phyloP scores from a whole-genome alignment of 768 basidiomycete genomes.

The Termitomyces sp. region DNA sequence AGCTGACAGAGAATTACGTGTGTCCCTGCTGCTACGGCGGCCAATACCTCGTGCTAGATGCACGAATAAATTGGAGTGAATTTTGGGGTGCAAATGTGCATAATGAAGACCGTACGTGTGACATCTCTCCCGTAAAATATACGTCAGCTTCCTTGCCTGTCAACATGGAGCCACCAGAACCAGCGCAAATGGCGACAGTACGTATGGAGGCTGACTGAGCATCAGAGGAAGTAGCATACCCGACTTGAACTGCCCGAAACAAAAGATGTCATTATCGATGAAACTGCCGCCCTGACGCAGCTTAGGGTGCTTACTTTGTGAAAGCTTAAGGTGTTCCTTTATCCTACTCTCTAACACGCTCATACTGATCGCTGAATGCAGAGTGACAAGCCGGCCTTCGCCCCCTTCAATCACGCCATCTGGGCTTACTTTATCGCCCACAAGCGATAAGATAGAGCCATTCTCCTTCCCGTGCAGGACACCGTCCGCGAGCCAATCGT shows the following conservation, averaged over 20 bases:
- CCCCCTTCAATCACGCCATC: slow-evolving; percentile 47
- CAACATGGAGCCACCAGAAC: slow-evolving; percentile 81
- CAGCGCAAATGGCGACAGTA: slow-evolving; percentile 88
- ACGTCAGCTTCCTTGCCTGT: slow-evolving; percentile 74
- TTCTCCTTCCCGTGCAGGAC: slow-evolving; percentile 38
- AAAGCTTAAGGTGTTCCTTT: slow-evolving; percentile 63
- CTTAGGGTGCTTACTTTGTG: slow-evolving; percentile 47
- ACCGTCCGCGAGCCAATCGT: slow-evolving; percentile 81
- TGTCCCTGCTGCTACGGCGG: slow-evolving; percentile 70
- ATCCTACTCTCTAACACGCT: slow-evolving; percentile 63
- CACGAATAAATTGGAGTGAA: slow-evolving; percentile 19
- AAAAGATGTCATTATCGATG: slow-evolving; percentile 19
- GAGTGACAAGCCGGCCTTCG: slow-evolving; percentile 65
- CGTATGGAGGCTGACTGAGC: slow-evolving; percentile 36
- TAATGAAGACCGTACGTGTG: slow-evolving; percentile 56
- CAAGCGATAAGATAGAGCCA: slow-evolving; percentile 37
- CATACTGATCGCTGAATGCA: slow-evolving; percentile 57
- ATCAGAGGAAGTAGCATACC: slow-evolving; percentile 36
- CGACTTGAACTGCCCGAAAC: slow-evolving; percentile 62
- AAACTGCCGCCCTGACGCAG: slow-evolving; percentile 5
- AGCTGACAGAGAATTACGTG: slow-evolving; percentile 83
- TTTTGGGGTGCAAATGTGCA: slow-evolving; percentile 6
- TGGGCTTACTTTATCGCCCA: slow-evolving; percentile 39
- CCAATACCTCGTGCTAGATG: slow-evolving; percentile 81
- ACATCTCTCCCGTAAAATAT: slow-evolving; percentile 92